A percentile compares a stretch with the other conserved stretches of the same genome.
Conservation (phyloP, 192 early-diverging fungal species). For the Coemansia reversa region DNA sequence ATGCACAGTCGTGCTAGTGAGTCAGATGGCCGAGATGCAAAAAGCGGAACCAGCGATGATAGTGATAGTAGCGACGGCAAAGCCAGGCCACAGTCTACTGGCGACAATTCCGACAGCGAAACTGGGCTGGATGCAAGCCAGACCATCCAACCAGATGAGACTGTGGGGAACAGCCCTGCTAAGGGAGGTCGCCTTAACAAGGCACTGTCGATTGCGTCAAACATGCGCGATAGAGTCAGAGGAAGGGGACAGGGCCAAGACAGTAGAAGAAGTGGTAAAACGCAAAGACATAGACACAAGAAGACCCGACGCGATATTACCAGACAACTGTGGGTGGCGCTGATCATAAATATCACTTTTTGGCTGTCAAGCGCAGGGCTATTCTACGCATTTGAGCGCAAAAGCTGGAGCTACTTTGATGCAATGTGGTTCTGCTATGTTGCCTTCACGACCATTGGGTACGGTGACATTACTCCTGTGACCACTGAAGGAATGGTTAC, state of each 20-base stretch:
- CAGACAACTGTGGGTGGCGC: slow-evolving; percentile 42
- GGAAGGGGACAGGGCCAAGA: slow-evolving; percentile 2
- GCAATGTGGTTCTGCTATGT: slow-evolving; percentile 56
- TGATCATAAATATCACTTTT: slow-evolving; percentile 40
- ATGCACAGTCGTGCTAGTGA: background rate
- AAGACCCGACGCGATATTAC: slow-evolving; percentile 13
- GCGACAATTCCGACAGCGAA: background rate
- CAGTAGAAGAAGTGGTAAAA: slow-evolving; percentile 7
- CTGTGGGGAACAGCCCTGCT: background rate
- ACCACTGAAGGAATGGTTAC: slow-evolving; percentile 42
- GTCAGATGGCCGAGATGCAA: background rate
- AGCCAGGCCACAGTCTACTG: background rate
- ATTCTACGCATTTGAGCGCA: slow-evolving; percentile 37
- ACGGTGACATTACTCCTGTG: slow-evolving; percentile 43
- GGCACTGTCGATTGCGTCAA: slow-evolving; percentile 19
- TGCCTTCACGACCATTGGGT: slow-evolving; percentile 56
- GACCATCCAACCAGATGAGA: slow-evolving; percentile 4
- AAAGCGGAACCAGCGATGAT: background rate
- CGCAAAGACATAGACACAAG: background rate
- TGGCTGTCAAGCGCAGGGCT: slow-evolving; percentile 43
- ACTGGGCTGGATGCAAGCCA: slow-evolving; percentile 11
- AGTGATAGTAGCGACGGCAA: slow-evolving; percentile 1
- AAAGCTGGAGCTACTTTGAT: slow-evolving; percentile 47
- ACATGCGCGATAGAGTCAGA: slow-evolving; percentile 16
- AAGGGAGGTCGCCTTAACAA: slow-evolving; percentile 8